These are phyloP conservation scores for Penicillium cosmopolitanum DNA, from an alignment of 495 filamentous ascomycete species.

Conservation along the genomic window DNA sequence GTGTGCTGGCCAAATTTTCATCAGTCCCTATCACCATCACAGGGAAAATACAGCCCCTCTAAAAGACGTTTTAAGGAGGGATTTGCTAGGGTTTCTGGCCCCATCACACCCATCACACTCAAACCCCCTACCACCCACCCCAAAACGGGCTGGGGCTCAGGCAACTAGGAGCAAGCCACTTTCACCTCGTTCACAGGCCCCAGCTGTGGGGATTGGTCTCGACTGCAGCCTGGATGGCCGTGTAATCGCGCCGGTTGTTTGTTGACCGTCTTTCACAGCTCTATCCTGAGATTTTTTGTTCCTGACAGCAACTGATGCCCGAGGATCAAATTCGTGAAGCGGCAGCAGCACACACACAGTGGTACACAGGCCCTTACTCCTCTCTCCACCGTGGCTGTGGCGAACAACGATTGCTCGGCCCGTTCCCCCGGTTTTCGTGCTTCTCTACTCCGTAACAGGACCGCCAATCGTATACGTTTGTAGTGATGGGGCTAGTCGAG, in stretches of 20 bases:
- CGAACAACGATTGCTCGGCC: conserved; percentile 28
- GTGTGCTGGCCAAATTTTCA: neutral
- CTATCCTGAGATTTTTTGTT: neutral
- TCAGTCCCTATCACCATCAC: neutral
- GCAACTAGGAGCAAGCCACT: conserved; percentile 1
- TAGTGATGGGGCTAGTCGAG: neutral
- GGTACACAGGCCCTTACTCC: conserved; percentile 3
- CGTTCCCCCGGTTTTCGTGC: conserved; percentile 32
- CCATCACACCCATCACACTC: conserved; percentile 6
- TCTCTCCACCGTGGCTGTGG: conserved; percentile 17
- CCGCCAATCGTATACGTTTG: conserved; percentile 15
- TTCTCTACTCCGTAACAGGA: conserved; percentile 12
- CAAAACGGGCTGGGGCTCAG: conserved; percentile 5
- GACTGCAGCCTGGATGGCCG: conserved; percentile 8
- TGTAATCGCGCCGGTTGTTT: neutral
- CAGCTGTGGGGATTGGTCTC: conserved; percentile 2
- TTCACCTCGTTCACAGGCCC: neutral
- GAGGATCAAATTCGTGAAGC: neutral
- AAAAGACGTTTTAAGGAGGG: neutral
- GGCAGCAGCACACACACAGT: neutral
- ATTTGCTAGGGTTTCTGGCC: neutral
- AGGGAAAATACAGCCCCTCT: neutral
- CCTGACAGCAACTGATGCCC: conserved; percentile 5
- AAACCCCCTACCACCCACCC: neutral
- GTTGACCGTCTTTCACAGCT: conserved; percentile 13